Conservation (phyloP, 2,329 filamentous ascomycete species). For the Dactylella cylindrospora region DNA sequence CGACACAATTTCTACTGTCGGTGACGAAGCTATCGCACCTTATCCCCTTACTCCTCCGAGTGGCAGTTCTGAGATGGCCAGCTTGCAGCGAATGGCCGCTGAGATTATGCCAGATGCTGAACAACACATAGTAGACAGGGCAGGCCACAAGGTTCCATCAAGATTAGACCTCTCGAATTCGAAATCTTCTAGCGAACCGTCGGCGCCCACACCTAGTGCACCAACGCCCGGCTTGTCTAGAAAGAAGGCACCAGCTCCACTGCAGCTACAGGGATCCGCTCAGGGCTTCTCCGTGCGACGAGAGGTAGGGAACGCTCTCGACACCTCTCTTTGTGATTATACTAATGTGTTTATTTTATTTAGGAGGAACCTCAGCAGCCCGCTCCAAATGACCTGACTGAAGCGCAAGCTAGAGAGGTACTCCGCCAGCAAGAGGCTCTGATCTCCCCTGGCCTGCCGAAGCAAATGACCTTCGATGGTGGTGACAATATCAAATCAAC, state of each 20-base stretch:
- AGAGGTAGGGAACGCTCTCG: constrained; percentile 2
- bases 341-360: not conserved
- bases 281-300: constrained; percentile 37
- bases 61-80: constrained; percentile 1
- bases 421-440: constrained; percentile 37
- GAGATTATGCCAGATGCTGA: constrained; percentile 38
- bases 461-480: constrained; percentile 36
- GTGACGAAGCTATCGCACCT: constrained; percentile 24
- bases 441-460: constrained; percentile 37
- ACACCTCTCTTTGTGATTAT: not conserved
- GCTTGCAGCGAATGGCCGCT: constrained; percentile 1
- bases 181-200: constrained; percentile 9
- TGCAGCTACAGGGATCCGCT: constrained; percentile 38
- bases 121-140: constrained; percentile 32
- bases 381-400: constrained; percentile 31
- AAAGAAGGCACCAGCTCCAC: constrained; percentile 45
- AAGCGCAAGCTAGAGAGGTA: constrained; percentile 35
- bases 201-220: constrained; percentile 27
- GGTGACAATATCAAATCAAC: constrained; percentile 40
- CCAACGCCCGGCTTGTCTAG: constrained; percentile 57
- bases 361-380: constrained; percentile 22
- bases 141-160: constrained; percentile 16
- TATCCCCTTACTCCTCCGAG: constrained; percentile 31
- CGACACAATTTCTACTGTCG: constrained; percentile 28
- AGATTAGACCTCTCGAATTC: constrained; percentile 36